Base-by-base conservation (phyloP, 352 stramenopile genomes). In the Phytophthora uliginosa region DNA sequence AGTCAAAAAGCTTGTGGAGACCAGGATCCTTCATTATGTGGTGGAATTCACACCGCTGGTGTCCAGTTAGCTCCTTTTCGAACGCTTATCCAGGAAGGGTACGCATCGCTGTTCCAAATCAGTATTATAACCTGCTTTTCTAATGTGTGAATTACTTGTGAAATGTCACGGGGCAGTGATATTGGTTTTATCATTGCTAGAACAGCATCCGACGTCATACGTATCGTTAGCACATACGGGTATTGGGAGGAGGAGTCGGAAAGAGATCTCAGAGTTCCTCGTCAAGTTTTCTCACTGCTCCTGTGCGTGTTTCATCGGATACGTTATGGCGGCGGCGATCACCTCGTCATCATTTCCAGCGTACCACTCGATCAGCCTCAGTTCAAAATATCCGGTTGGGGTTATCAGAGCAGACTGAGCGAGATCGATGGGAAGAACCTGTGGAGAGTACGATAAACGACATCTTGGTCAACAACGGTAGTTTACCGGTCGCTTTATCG, bases 151-250 rank as follows among this genome's bases (percentile, higher is more conserved):
- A 7, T 47, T 22, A 66, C 4, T 60, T 2, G 42, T n/a, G 58
- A 34, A 17, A 47, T 40, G 20, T 20, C 8, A 24, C 8, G 13
- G 63, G 24, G 17, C 34, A 93, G 86, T 0, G 86, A 93, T 69
- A 87, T 92, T 64, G 84, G 86, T 0, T 88, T 93, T 77, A 73
- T 92, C 7, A 77, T 93, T 31, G 79, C 84, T 4, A 85, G 78
- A 69, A 79, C 59, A 9, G 83, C 86, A 10, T 81, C 81, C 1
- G 70, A 76, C 10, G 83, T 90, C 26, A 78, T 88, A 17, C 71
- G 81, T n/a, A 89, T 92, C n/a, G 78, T 86, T 18, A 86, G 67
- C 22, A 79, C 82, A 4, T 91, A 91, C 48, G 80, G 76, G 4
- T 82, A 77, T 20, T 91, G 84, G 84, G 74, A 71, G 13, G 65